Evolutionary conservation across 768 basidiomycete species (phyloP), one percentile per base, ranked within the genome.

Genomic region (Coprinopsis sp.): DNA sequence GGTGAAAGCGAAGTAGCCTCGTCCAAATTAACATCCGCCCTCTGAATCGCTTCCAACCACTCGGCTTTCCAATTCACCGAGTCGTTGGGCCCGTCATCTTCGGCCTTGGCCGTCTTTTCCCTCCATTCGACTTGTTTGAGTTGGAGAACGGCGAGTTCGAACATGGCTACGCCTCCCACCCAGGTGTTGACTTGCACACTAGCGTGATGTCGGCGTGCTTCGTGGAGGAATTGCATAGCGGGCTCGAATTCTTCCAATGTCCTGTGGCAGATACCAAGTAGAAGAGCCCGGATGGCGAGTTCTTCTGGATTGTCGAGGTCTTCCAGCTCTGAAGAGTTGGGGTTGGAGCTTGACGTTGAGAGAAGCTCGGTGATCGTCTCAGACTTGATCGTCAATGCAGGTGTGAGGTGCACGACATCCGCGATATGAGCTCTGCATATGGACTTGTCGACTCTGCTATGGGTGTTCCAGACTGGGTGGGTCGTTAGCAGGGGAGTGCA

Each of bases 301-400:
- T 90, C 87, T 54, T 90, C 87, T 0, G 79, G 66, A 0, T 81
- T 85, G 58, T 87, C 82, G 13, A 87, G 71, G 55, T 79, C 78
- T 29, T 38, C 51, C n/a, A 18, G 23, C 6, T 21, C n/a, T 30
- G 37, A 13, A 19, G 33, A 7, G 47, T 38, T 31, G 40, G 42
- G 36, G 37, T 11, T 40, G 33, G 8, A 29, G 34, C 12, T 49
- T 46, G 2, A 41, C 41, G 34, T 28, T 44, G 8, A 40, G 44
- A 19, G 34, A 39, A 33, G 22, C 52, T 24, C n/a, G 51, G 27
- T 10, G 19, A 25, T n/a, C 38, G 19, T 27, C 7, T 25, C 6
- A 19, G 24, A 42, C 23, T 29, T 34, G 33, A 49, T 43, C 12
- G 29, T 34, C 30, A 49, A 12, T 1, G 24, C 12, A 11, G 84